These are phyloP conservation scores for Casuarina glauca DNA, from an alignment of 306 rosid genomes.

Conservation along the genomic window DNA sequence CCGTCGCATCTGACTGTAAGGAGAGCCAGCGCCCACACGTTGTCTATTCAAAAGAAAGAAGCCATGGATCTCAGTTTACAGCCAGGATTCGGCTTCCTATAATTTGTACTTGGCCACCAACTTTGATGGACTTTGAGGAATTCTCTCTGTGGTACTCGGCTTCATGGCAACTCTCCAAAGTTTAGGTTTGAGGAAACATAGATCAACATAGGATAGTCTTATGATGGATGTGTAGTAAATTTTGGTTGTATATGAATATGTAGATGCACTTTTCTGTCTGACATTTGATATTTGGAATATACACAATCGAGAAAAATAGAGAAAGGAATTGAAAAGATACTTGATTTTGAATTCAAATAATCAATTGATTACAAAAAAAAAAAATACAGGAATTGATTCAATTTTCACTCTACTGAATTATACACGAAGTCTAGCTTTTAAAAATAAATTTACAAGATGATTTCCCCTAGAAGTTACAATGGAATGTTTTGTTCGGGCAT, in stretches of 20 bases:
- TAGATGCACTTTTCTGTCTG: background rate
- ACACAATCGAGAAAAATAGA: too few relatives aligned
- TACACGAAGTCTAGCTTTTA: too few relatives aligned
- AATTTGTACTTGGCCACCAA: background rate
- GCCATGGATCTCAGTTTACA: background rate
- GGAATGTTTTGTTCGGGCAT: too few relatives aligned
- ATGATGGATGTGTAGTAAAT: background rate
- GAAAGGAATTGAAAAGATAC: too few relatives aligned
- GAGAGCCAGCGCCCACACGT: background rate
- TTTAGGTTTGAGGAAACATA: background rate
- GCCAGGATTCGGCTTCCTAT: slow-evolving; percentile 1
- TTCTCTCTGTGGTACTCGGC: background rate
- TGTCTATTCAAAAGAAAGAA: background rate
- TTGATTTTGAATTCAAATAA: too few relatives aligned
- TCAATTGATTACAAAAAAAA: too few relatives aligned
- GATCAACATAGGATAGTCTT: background rate
- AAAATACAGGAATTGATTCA: too few relatives aligned
- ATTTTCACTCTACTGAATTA: too few relatives aligned
- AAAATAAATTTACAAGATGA: too few relatives aligned
- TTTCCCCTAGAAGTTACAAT: too few relatives aligned
- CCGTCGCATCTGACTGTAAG: background rate
- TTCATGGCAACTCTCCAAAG: background rate
- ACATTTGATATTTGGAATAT: background rate
- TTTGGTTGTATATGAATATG: background rate
- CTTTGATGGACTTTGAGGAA: slow-evolving; percentile 1